phyloP scores from a whole-genome alignment of 2,329 filamentous ascomycete species.

The Pseudogymnoascus sp. region DNA sequence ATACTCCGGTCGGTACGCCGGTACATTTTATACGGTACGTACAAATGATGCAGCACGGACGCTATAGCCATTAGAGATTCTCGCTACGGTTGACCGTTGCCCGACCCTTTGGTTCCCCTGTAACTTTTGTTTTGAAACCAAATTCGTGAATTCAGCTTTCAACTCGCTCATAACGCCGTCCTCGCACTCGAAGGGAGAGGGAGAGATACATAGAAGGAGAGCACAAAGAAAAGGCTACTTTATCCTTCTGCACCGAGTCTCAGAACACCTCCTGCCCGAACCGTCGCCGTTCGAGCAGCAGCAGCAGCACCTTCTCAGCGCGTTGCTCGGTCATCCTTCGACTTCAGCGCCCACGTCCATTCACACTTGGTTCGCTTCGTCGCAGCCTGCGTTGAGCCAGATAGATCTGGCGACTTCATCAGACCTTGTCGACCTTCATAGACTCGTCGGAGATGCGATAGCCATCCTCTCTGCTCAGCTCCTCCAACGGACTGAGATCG shows the following conservation, averaged over 20 bases:
- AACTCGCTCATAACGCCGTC: not conserved
- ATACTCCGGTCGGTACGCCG: not conserved
- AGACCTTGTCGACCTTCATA: not conserved
- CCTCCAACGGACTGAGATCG: constrained; percentile 14
- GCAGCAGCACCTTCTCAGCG: not conserved
- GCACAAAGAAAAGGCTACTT: not conserved
- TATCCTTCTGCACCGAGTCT: not conserved
- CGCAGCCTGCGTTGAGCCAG: constrained; percentile 6
- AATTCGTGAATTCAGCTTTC: constrained; percentile 4
- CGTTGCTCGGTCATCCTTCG: not conserved
- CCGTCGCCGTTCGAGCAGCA: not conserved
- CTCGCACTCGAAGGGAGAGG: constrained; percentile 7
- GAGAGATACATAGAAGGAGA: not conserved
- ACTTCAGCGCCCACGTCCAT: constrained; percentile 2
- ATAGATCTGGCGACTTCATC: not conserved
- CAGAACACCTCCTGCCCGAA: not conserved
- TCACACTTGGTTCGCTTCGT: not conserved
- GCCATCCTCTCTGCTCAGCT: constrained; percentile 10
- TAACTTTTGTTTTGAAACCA: constrained; percentile 12
- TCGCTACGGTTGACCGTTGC: constrained; percentile 9
- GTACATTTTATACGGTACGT: not conserved
- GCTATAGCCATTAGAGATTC: constrained; percentile 7
- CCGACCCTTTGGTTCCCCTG: constrained; percentile 11
- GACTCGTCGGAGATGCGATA: constrained; percentile 13
- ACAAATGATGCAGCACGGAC: not conserved